phyloP scores from a whole-genome alignment of 2,329 filamentous ascomycete species.

The Alternaria brassicae region DNA sequence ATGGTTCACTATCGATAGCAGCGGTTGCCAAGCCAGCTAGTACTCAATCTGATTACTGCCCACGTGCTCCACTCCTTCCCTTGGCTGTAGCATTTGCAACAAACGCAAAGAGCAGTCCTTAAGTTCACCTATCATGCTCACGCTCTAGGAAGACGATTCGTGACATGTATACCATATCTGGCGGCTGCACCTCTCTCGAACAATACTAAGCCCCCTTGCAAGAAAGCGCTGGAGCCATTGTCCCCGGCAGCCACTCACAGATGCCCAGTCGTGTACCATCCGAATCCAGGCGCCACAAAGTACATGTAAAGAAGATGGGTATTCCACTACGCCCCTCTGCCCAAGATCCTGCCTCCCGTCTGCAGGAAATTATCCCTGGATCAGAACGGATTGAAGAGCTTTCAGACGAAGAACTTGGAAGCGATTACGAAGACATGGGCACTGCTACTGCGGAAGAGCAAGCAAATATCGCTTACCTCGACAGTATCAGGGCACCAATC shows the following conservation, averaged over 20 bases:
- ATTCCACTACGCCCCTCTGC: conserved; percentile 27
- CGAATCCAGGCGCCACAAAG: conserved; percentile 1
- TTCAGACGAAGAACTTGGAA: conserved; percentile 39
- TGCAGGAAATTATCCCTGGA: conserved; percentile 37
- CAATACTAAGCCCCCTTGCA: conserved; percentile 37
- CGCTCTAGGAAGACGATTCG: background rate
- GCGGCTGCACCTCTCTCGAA: conserved; percentile 23
- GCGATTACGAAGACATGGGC: conserved; percentile 49
- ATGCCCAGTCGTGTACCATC: conserved; percentile 19
- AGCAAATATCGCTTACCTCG: conserved; percentile 40
- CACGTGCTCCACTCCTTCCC: conserved; percentile 21
- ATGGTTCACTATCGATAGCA: conserved; percentile 3
- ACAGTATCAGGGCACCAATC: conserved; percentile 60
- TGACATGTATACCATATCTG: conserved; percentile 18
- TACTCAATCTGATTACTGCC: conserved; percentile 16
- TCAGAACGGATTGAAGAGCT: conserved; percentile 46
- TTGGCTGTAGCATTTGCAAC: conserved; percentile 4
- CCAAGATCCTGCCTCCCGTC: conserved; percentile 30
- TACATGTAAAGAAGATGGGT: conserved; percentile 35
- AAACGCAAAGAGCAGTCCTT: conserved; percentile 9
- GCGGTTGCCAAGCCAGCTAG: conserved; percentile 30
- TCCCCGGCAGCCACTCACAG: conserved; percentile 31
- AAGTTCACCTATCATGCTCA: background rate
- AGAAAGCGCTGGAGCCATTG: conserved; percentile 27
- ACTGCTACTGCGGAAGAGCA: conserved; percentile 35